These are phyloP conservation scores for Testicularia cyperi DNA, from an alignment of 1,284 basidiomycete genomes.

Conservation along the genomic window DNA sequence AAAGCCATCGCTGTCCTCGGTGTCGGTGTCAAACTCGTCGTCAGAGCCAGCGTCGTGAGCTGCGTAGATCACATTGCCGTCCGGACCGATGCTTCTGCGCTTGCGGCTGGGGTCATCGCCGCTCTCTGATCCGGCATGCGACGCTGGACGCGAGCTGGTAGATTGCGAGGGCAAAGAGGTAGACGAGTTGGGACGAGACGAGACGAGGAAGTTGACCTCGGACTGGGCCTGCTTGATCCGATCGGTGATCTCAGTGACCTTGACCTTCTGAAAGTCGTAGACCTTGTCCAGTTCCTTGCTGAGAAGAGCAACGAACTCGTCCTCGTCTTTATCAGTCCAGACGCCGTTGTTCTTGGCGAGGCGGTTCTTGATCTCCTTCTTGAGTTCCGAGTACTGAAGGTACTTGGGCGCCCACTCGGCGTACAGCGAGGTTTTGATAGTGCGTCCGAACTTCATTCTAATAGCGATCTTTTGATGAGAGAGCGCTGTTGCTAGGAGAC, in stretches of 20 bases:
- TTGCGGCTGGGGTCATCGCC: constrained; percentile 11
- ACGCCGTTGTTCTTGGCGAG: constrained; percentile 52
- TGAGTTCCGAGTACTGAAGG: constrained; percentile 59
- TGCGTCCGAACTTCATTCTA: constrained; percentile 59
- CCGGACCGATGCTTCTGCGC: constrained; percentile 51
- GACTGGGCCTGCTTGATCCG: constrained; percentile 58
- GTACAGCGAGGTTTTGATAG: constrained; percentile 60
- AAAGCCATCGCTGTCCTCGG: constrained; percentile 71
- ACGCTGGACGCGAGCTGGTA: constrained; percentile 14
- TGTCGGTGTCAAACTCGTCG: constrained; percentile 66
- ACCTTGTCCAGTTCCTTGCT: constrained; percentile 91
- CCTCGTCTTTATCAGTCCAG: constrained; percentile 60
- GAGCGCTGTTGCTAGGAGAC: too few species aligned
- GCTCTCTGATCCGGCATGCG: constrained; percentile 25
- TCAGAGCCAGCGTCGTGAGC: constrained; percentile 64
- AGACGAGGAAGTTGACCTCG: constrained; percentile 57
- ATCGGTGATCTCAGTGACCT: constrained; percentile 63
- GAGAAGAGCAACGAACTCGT: constrained; percentile 63
- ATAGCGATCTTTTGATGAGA: too few species aligned
- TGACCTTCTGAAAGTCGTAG: constrained; percentile 88
- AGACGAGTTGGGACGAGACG: constrained; percentile 43
- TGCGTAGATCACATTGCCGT: constrained; percentile 63
- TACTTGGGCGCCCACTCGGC: constrained; percentile 59
- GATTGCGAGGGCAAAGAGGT: constrained; percentile 41
- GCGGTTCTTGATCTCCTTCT: constrained; percentile 59